Percentiles rank a stretch among this genome's conserved stretches.
phyloP scores from a whole-genome alignment of 2,329 filamentous ascomycete species.

The Ophiostoma angusticollis region DNA sequence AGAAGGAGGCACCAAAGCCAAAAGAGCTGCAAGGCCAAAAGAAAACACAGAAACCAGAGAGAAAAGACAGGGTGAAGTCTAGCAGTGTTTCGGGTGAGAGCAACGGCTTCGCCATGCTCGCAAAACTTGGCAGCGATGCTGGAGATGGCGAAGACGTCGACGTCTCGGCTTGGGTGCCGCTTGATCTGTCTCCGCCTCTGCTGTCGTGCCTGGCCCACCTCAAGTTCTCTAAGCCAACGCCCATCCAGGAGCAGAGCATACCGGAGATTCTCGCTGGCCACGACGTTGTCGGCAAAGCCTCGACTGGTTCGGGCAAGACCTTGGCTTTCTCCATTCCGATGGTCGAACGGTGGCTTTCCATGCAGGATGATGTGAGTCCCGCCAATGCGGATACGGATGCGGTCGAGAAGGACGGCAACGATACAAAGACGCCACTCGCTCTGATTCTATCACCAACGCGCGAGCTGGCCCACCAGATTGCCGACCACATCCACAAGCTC shows the following conservation, averaged over 20 bases:
- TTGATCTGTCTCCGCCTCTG: slow-evolving; percentile 60
- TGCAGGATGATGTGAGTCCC: too few relatives aligned
- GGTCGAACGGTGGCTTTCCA: slow-evolving; percentile 66
- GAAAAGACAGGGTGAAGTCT: not conserved
- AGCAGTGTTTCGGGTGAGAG: slow-evolving; percentile 28
- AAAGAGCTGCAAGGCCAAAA: slow-evolving; percentile 9
- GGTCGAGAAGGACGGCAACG: slow-evolving; percentile 20
- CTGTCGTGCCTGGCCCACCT: slow-evolving; percentile 65
- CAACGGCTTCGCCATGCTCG: slow-evolving; percentile 43
- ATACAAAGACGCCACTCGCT: slow-evolving; percentile 43
- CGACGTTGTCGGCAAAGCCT: slow-evolving; percentile 90
- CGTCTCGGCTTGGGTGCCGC: slow-evolving; percentile 63
- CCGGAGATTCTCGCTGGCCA: slow-evolving; percentile 71
- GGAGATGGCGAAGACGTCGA: slow-evolving; percentile 50
- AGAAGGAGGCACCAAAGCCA: slow-evolving; percentile 11
- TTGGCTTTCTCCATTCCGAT: slow-evolving; percentile 91
- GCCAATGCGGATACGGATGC: slow-evolving; percentile 17
- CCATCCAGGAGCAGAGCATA: slow-evolving; percentile 69
- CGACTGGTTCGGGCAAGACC: slow-evolving; percentile 94
- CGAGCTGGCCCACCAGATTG: slow-evolving; percentile 86
- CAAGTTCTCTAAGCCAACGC: slow-evolving; percentile 67
- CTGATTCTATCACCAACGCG: slow-evolving; percentile 82
- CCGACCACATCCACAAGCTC: slow-evolving; percentile 66
- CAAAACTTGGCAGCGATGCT: slow-evolving; percentile 29
- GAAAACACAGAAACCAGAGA: slow-evolving; percentile 3